phyloP scores from a whole-genome alignment of 1,139 yeast genomes.

The Suhomyces coccinellae region DNA sequence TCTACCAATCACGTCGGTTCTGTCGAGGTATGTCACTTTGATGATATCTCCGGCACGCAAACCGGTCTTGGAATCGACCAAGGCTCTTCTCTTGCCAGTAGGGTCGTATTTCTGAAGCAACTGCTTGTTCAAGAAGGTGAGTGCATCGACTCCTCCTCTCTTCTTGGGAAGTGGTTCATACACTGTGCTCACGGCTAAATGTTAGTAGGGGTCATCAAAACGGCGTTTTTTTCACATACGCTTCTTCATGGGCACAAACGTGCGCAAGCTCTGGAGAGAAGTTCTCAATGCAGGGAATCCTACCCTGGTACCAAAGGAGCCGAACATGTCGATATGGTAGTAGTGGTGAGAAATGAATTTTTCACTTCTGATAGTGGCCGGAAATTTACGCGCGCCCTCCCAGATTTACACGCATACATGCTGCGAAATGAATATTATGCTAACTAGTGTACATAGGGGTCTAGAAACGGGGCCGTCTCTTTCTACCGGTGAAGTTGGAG shows the following conservation, averaged over 20 bases:
- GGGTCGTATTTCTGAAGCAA: slow-evolving; percentile 66
- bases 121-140: slow-evolving; percentile 50
- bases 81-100: slow-evolving; percentile 66
- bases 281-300: slow-evolving; percentile 14
- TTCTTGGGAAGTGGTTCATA: slow-evolving; percentile 54
- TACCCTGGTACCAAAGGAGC: slow-evolving; percentile 14
- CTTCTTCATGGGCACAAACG: slow-evolving; percentile 23
- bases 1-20: slow-evolving; percentile 73
- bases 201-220: slow-evolving; percentile 18
- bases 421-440: slow-evolving; percentile 5
- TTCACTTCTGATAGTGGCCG: slow-evolving; percentile 2
- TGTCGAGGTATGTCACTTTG: slow-evolving; percentile 69
- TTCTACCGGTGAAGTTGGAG: slow-evolving; percentile 90
- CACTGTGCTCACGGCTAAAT: slow-evolving; percentile 34
- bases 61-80: slow-evolving; percentile 51
- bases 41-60: slow-evolving; percentile 81
- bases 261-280: slow-evolving; percentile 20
- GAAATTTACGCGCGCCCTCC: neutral
- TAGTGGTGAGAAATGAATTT: slow-evolving; percentile 1
- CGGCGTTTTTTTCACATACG: slow-evolving; percentile 19
- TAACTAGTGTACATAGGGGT: slow-evolving; percentile 5
- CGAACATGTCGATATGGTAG: slow-evolving; percentile 18
- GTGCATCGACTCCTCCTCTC: slow-evolving; percentile 51
- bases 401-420: slow-evolving; percentile 1
- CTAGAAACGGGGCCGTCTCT: slow-evolving; percentile 82